Evolutionary conservation across 306 rosid species (phyloP).

Genomic region (Quercus variabilis): DNA sequence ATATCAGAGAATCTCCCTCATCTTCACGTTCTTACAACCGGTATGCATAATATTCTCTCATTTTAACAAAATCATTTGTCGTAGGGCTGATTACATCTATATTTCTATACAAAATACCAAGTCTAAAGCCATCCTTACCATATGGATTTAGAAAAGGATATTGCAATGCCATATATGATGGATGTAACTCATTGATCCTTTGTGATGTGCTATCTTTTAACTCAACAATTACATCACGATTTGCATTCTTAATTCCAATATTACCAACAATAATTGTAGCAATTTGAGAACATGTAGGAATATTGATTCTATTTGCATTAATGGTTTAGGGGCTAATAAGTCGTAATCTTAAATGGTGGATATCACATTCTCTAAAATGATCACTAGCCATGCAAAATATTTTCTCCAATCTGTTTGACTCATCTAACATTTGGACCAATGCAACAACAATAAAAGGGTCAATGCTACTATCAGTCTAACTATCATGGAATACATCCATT

Average conservation of each 20-base stretch:
- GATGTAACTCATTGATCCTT: neutral
- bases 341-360: neutral
- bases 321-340: neutral
- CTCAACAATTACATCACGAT: neutral
- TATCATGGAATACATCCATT: neutral
- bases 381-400: neutral
- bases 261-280: neutral
- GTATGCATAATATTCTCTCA: too few species aligned
- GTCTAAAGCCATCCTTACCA: neutral
- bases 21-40: too few species aligned
- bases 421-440: neutral
- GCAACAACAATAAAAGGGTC: neutral
- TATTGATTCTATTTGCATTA: neutral
- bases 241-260: neutral
- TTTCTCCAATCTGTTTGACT: neutral
- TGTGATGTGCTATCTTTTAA: too few species aligned
- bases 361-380: neutral
- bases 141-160: neutral
- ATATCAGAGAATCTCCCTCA: too few species aligned
- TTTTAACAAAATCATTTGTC: too few species aligned
- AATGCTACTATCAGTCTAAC: neutral
- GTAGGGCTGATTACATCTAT: too few species aligned
- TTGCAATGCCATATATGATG: neutral
- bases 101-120: neutral
- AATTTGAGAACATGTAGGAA: neutral